phyloP scores from a whole-genome alignment of 768 basidiomycete genomes.

The Pleurotus cornucopiae region DNA sequence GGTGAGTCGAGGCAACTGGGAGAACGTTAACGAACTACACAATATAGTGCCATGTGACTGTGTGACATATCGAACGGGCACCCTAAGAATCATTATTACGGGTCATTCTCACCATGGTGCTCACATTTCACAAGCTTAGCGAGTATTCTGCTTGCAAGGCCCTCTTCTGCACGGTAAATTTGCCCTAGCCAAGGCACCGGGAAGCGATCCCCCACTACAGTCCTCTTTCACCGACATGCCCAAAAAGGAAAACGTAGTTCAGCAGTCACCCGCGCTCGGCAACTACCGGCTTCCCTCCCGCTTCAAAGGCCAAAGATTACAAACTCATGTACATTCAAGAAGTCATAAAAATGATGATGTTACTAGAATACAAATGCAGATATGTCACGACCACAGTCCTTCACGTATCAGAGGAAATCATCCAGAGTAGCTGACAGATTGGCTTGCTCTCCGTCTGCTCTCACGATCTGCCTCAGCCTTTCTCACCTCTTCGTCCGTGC shows the following conservation, averaged over 20 bases:
- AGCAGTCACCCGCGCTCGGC: not conserved
- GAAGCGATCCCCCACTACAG: not conserved
- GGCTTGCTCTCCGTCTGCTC: not conserved
- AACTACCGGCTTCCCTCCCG: not conserved
- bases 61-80: constrained; percentile 1
- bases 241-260: constrained; percentile 6
- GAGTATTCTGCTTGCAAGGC: no score
- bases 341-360: not conserved
- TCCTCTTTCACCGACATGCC: not conserved
- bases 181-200: no score
- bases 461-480: constrained; percentile 19
- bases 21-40: not conserved
- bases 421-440: not conserved
- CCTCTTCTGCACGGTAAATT: no score
- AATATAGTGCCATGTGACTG: constrained; percentile 1
- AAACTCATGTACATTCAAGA: not conserved
- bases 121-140: no score
- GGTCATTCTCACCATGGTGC: no score
- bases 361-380: not conserved
- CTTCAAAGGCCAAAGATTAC: not conserved
- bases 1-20: no score
- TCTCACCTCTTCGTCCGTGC: constrained; percentile 29
- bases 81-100: no score
- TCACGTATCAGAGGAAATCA: not conserved
- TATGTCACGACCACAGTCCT: not conserved